These are phyloP conservation scores for Harrya chromipes DNA, from an alignment of 768 basidiomycete species.

Conservation along the genomic window DNA sequence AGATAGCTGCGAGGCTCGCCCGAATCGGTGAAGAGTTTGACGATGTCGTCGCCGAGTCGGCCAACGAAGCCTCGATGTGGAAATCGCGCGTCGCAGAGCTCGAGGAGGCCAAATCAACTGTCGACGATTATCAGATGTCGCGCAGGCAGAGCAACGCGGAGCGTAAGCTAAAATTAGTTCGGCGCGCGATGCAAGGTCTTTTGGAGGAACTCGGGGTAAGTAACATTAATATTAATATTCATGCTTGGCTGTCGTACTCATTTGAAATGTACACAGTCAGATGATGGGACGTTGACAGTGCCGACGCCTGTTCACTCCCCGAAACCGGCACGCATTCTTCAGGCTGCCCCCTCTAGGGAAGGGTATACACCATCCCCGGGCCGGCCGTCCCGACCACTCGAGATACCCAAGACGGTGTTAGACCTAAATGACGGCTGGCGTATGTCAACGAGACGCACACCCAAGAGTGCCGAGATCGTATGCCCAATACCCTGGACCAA, in stretches of 20 bases:
- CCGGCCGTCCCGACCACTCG: conserved; percentile 6
- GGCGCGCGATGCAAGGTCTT: conserved; percentile 41
- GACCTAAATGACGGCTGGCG: conserved; percentile 33
- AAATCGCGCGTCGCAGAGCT: conserved; percentile 36
- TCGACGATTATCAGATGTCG: conserved; percentile 27
- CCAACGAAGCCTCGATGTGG: conserved; percentile 23
- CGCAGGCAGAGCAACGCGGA: conserved; percentile 35
- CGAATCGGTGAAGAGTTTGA: conserved; percentile 33
- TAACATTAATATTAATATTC: not conserved
- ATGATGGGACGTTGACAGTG: conserved; percentile 12
- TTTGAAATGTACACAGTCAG: conserved; percentile 11
- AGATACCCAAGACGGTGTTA: conserved; percentile 1
- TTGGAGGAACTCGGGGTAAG: conserved; percentile 40
- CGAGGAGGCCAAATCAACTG: conserved; percentile 32
- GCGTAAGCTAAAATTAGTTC: conserved; percentile 32
- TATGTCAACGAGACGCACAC: conserved; percentile 41
- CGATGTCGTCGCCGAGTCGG: conserved; percentile 14
- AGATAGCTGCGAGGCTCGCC: conserved; percentile 26
- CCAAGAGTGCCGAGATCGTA: conserved; percentile 30
- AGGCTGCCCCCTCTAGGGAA: not conserved
- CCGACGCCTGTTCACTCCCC: conserved; percentile 13
- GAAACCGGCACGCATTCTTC: not conserved
- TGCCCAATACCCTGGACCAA: conserved; percentile 31
- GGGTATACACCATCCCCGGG: conserved; percentile 4
- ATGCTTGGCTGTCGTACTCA: conserved; percentile 1